Percentiles rank a stretch among this genome's conserved stretches.
phyloP scores from a whole-genome alignment of 2,329 filamentous ascomycete genomes.

The Fusarium sp. region DNA sequence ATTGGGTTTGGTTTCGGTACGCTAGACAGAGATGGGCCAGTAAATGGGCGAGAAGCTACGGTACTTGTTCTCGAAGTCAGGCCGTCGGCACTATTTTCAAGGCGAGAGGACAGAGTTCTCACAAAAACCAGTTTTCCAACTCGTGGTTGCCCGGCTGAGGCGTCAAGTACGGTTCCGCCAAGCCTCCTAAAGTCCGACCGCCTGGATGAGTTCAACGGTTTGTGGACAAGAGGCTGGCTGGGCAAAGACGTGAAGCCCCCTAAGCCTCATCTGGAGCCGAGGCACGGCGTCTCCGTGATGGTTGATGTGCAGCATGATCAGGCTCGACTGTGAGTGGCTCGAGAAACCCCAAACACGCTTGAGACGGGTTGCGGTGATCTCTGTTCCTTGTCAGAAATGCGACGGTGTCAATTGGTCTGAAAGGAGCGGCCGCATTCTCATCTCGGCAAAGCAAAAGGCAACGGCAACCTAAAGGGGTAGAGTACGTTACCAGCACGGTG shows the following conservation, averaged over 20 bases:
- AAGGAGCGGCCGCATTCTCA: slow-evolving; percentile 24
- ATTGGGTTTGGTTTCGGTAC: slow-evolving; percentile 8
- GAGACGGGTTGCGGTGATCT: slow-evolving; percentile 35
- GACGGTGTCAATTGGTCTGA: slow-evolving; percentile 20
- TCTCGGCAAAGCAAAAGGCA: slow-evolving; percentile 23
- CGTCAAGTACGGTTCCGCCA: slow-evolving; percentile 12
- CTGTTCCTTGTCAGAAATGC: slow-evolving; percentile 19
- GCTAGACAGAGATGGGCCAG: slow-evolving; percentile 18
- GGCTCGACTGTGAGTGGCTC: slow-evolving; percentile 19
- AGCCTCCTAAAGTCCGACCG: slow-evolving; percentile 30
- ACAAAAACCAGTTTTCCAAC: slow-evolving; percentile 24
- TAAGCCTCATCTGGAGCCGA: slow-evolving; percentile 29
- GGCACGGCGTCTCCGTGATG: slow-evolving; percentile 41
- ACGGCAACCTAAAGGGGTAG: slow-evolving; percentile 1
- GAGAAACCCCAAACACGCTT: slow-evolving; percentile 39
- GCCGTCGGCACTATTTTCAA: slow-evolving; percentile 4
- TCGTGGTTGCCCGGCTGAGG: slow-evolving; percentile 19
- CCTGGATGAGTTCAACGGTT: slow-evolving; percentile 22
- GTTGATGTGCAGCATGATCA: background rate
- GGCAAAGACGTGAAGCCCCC: background rate
- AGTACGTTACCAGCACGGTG: slow-evolving; percentile 37
- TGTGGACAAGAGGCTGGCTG: slow-evolving; percentile 5
- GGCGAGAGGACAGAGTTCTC: background rate
- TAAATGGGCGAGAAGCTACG: background rate
- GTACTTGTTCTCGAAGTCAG: slow-evolving; percentile 6